These are phyloP conservation scores for Trichoderma sp. DNA, from an alignment of 2,329 filamentous ascomycete genomes.

Conservation along the genomic window DNA sequence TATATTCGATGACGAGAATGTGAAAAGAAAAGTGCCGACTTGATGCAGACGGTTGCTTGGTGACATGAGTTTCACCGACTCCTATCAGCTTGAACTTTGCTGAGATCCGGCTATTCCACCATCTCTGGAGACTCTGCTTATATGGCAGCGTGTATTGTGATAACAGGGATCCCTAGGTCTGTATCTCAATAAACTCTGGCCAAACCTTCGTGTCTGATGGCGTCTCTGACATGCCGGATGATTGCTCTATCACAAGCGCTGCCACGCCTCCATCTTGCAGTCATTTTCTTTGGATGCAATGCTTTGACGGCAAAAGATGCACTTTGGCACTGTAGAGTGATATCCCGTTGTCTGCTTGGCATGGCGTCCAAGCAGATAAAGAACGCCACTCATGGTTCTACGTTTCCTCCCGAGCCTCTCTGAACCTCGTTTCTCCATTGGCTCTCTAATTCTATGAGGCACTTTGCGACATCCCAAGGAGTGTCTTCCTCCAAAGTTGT, in stretches of 20 bases:
- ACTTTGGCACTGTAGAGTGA: neutral
- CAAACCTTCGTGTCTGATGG: neutral
- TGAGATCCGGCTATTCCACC: neutral
- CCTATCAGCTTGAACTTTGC: neutral
- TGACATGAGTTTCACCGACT: neutral
- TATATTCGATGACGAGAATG: neutral
- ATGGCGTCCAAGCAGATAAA: neutral
- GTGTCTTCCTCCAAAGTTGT: constrained; percentile 55
- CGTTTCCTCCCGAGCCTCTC: neutral
- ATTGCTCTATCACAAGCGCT: neutral
- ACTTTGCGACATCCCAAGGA: constrained; percentile 55
- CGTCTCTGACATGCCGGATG: neutral
- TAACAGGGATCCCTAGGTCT: neutral
- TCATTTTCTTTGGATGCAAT: neutral
- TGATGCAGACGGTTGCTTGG: neutral
- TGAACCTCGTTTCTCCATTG: constrained; percentile 40
- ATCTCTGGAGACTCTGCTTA: neutral
- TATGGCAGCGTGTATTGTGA: neutral
- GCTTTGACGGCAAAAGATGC: neutral
- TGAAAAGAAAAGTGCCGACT: neutral
- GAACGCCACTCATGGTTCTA: constrained; percentile 2
- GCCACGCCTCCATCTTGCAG: neutral
- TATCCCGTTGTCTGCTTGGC: neutral
- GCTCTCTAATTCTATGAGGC: constrained; percentile 52
- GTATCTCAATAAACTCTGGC: neutral